phyloP scores from a whole-genome alignment of 805 yeast species.

The Sungouiozyma intestinalis region DNA sequence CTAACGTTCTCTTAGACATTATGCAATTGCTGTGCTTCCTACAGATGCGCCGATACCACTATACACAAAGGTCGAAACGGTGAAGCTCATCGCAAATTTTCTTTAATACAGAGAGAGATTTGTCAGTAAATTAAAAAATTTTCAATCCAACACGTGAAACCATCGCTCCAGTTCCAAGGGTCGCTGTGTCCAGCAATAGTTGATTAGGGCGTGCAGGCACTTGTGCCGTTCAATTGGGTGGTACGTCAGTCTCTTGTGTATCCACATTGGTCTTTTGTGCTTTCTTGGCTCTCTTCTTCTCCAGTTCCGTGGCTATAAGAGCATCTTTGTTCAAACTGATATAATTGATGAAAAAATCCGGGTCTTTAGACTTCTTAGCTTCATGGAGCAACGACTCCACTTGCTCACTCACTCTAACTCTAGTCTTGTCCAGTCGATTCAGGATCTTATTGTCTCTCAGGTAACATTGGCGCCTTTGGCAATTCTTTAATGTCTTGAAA shows the following conservation, averaged over 20 bases:
- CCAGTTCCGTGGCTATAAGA: constrained; percentile 17
- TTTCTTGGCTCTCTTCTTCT: constrained; percentile 14
- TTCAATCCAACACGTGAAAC: background rate
- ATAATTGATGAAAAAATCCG: constrained; percentile 14
- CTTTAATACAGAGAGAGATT: background rate
- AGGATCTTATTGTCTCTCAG: constrained; percentile 48
- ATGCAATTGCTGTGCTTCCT: background rate
- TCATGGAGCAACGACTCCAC: constrained; percentile 20
- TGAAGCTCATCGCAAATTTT: constrained; percentile 4
- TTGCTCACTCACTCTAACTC: constrained; percentile 37
- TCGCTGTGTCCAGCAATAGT: background rate
- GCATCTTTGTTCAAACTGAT: constrained; percentile 11
- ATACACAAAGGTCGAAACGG: background rate
- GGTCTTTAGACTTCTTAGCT: constrained; percentile 26
- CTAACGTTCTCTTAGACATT: constrained; percentile 47
- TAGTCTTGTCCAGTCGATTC: constrained; percentile 56
- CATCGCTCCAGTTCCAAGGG: no score
- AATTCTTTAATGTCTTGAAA: constrained; percentile 47
- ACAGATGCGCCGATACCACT: background rate
- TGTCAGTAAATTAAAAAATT: background rate
- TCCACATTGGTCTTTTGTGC: constrained; percentile 8
- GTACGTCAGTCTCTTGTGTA: background rate
- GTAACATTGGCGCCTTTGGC: constrained; percentile 43
- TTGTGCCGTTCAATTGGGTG: background rate
- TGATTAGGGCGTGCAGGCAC: background rate